Evolutionary conservation across 495 filamentous ascomycete genomes (phyloP).

Genomic region (Sphaerosporella brunnea): DNA sequence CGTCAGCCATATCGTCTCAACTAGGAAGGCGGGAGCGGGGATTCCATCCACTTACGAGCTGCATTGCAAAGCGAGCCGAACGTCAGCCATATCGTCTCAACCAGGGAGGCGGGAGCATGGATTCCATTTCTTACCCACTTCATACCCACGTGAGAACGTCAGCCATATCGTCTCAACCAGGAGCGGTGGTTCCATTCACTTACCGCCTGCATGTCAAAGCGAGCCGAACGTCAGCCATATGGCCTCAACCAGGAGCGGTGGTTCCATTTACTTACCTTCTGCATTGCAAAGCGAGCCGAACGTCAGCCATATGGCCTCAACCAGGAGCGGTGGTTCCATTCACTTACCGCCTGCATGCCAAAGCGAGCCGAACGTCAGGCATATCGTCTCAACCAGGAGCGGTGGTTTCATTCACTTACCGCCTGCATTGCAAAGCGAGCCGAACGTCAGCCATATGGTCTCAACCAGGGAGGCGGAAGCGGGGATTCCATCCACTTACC

Average conservation of each 20-base stretch:
- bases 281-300: not conserved
- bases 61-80: too few relatives aligned
- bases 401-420: not conserved
- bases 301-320: not conserved
- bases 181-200: not conserved
- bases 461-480: not conserved
- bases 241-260: not conserved
- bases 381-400: not conserved
- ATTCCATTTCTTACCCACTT: too few relatives aligned
- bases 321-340: not conserved
- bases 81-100: too few relatives aligned
- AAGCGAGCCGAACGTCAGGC: constrained; percentile 1
- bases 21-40: too few relatives aligned
- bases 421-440: not conserved
- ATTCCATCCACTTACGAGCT: too few relatives aligned
- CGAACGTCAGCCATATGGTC: constrained; percentile 1
- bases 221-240: not conserved
- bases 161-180: too few relatives aligned
- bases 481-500: not conserved
- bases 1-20: too few relatives aligned
- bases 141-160: too few relatives aligned
- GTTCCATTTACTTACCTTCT: not conserved
- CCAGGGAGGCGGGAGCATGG: too few relatives aligned
- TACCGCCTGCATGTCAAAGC: not conserved
- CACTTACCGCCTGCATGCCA: not conserved